Percentiles rank a stretch among this genome's conserved stretches.
Conservation (phyloP, 2,329 filamentous ascomycete species). For the Ceratocystis papillata region DNA sequence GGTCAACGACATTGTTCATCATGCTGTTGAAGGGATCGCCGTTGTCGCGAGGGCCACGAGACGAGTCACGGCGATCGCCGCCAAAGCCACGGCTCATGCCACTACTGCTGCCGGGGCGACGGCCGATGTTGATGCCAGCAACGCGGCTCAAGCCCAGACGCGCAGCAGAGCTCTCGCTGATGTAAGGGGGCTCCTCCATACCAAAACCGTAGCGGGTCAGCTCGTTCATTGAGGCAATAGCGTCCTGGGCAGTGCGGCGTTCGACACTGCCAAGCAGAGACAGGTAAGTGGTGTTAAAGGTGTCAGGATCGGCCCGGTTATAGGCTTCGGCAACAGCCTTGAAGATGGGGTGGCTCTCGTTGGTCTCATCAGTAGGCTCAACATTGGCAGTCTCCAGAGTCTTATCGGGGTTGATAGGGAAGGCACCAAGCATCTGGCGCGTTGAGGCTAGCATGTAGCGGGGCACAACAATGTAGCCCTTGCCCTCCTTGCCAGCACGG, state of each 20-base stretch:
- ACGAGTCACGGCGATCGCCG: conserved; percentile 17
- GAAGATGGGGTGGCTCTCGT: conserved; percentile 32
- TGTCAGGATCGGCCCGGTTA: conserved; percentile 30
- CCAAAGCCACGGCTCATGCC: conserved; percentile 20
- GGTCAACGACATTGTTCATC: conserved; percentile 19
- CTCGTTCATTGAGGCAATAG: conserved; percentile 44
- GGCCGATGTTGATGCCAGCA: conserved; percentile 32
- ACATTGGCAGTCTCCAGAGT: conserved; percentile 39
- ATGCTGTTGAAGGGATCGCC: conserved; percentile 21
- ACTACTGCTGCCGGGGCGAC: conserved; percentile 9
- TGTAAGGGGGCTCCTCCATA: conserved; percentile 39
- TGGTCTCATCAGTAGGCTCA: conserved; percentile 18
- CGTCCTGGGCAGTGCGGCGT: conserved; percentile 32
- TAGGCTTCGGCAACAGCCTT: conserved; percentile 30
- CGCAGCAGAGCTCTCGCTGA: conserved; percentile 28
- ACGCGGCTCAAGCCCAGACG: conserved; percentile 31
- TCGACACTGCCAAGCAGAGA: conserved; percentile 45
- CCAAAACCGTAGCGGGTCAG: conserved; percentile 44
- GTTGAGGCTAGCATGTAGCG: conserved; percentile 42
- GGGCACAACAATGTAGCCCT: conserved; percentile 57
- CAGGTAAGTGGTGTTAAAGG: conserved; percentile 40
- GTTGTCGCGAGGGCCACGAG: background rate
- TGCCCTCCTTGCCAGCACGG: conserved; percentile 60
- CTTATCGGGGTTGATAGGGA: conserved; percentile 50
- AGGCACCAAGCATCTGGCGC: conserved; percentile 42